These are phyloP conservation scores for Tylopilus subfusipes DNA, from an alignment of 768 basidiomycete genomes.

Conservation along the genomic window DNA sequence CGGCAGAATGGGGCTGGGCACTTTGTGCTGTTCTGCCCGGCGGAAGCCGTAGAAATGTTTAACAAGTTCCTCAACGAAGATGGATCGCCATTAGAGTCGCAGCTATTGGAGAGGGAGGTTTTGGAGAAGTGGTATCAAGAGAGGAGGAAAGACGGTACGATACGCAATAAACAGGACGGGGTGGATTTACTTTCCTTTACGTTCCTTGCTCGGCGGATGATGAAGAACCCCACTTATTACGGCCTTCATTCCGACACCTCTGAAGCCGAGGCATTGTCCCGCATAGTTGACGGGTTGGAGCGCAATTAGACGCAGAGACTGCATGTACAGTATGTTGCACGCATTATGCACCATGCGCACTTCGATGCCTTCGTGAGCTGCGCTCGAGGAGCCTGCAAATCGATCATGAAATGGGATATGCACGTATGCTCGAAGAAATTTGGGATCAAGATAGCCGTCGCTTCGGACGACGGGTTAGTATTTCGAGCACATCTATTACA, in stretches of 20 bases:
- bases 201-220: conserved; percentile 67
- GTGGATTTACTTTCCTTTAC: conserved; percentile 80
- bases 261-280: conserved; percentile 58
- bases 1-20: conserved; percentile 55
- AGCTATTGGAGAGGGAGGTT: conserved; percentile 49
- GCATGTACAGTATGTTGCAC: not conserved
- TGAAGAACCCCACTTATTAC: conserved; percentile 84
- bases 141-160: conserved; percentile 36
- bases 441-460: no score
- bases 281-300: conserved; percentile 57
- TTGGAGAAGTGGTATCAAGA: conserved; percentile 47
- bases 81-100: conserved; percentile 88
- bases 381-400: not conserved
- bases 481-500: not conserved
- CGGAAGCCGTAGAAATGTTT: conserved; percentile 79
- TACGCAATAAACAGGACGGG: conserved; percentile 58
- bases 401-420: not conserved
- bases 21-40: conserved; percentile 87
- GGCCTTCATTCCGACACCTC: conserved; percentile 43
- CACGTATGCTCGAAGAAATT: no score
- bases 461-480: not conserved
- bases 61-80: conserved; percentile 75
- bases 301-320: not conserved
- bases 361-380: not conserved
- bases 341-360: not conserved